A percentile compares a stretch with the other conserved stretches of the same genome.
Evolutionary conservation across 371 early-diverging fungal genomes (phyloP).

Genomic region (Actinomucor elegans): DNA sequence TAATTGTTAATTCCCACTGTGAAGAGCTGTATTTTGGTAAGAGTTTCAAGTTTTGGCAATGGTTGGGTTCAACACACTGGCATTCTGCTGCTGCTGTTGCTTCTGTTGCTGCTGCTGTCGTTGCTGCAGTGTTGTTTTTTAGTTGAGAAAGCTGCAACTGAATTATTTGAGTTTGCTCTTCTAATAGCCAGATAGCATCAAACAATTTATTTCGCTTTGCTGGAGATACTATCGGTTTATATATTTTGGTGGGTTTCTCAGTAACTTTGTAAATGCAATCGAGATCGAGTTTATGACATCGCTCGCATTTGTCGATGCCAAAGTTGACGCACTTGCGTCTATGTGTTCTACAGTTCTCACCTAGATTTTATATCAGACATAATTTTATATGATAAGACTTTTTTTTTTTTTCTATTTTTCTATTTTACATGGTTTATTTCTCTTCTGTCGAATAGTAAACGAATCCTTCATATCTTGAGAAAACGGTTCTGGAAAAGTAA

Average conservation of each 20-base stretch:
- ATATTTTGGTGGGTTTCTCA: slow-evolving; percentile 4
- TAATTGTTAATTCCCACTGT: slow-evolving; percentile 6
- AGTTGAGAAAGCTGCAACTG: slow-evolving; percentile 7
- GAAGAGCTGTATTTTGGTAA: not conserved
- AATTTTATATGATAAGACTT: not conserved
- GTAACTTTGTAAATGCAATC: slow-evolving; percentile 17
- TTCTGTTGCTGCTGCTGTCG: not conserved
- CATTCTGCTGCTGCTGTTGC: not conserved
- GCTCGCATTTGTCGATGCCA: slow-evolving; percentile 8
- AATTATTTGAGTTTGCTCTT: not conserved
- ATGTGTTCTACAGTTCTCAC: slow-evolving; percentile 20
- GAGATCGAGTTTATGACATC: slow-evolving; percentile 21
- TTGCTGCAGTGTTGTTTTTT: not conserved
- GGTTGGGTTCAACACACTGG: not conserved
- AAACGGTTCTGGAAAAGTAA: no score
- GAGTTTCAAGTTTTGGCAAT: not conserved
- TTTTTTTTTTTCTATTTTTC: not conserved
- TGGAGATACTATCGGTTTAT: not conserved
- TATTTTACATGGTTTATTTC: slow-evolving; percentile 19
- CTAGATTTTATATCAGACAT: not conserved
- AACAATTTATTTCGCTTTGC: slow-evolving; percentile 11
- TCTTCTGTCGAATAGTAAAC: slow-evolving; percentile 1
- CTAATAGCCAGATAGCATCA: slow-evolving; percentile 2
- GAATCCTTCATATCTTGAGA: not conserved
- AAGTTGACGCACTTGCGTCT: slow-evolving; percentile 14